Conservation (phyloP, 148 eudicot genomes). For the Fagopyrum tataricum region DNA sequence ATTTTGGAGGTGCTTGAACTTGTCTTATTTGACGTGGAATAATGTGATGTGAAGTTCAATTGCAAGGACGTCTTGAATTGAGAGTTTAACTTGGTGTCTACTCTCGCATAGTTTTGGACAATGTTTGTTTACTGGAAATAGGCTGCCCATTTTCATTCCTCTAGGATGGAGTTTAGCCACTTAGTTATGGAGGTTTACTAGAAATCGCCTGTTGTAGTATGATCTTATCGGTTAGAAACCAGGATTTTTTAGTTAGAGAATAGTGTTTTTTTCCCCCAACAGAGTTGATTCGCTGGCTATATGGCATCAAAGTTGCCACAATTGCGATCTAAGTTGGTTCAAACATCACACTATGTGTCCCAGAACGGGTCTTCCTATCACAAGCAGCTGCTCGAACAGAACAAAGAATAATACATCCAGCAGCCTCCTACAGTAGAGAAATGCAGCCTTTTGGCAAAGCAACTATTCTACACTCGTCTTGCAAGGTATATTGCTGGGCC, state of each 20-base stretch:
- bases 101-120: background rate
- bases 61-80: background rate
- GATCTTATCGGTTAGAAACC: background rate
- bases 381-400: slow-evolving; percentile 15
- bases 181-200: background rate
- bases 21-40: background rate
- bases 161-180: background rate
- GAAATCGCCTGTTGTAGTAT: background rate
- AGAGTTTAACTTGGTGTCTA: background rate
- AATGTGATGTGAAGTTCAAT: background rate
- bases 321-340: slow-evolving; percentile 12
- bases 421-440: slow-evolving; percentile 16
- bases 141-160: too few relatives aligned
- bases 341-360: slow-evolving; percentile 19
- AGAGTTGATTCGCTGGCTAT: background rate
- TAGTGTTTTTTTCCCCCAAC: background rate
- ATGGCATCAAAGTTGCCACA: slow-evolving; percentile 17
- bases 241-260: too few relatives aligned
- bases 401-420: slow-evolving; percentile 17
- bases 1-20: background rate
- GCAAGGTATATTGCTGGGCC: slow-evolving; percentile 13
- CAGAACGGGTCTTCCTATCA: slow-evolving; percentile 13
- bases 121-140: background rate
- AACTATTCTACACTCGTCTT: slow-evolving; percentile 18
- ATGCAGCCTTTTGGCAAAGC: slow-evolving; percentile 17